A percentile compares a stretch with the other conserved stretches of the same genome.
Evolutionary conservation across 805 yeast species (phyloP).

Genomic region (Lachancea fermentati): DNA sequence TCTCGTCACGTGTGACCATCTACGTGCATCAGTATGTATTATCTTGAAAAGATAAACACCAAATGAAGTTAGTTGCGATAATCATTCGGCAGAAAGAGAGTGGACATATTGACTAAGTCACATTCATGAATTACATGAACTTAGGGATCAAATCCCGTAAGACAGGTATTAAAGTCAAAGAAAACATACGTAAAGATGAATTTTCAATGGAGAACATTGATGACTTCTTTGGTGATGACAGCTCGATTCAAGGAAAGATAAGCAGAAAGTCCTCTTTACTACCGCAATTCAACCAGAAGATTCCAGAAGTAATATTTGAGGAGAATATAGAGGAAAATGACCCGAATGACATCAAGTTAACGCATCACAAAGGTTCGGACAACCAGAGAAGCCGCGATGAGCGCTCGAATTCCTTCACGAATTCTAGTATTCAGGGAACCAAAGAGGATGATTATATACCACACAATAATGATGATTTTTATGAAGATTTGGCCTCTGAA

Average conservation of each 20-base stretch:
- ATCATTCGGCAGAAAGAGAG: background rate
- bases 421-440: no score
- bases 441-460: no score
- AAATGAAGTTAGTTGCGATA: no score
- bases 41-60: no score
- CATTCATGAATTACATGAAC: conserved; percentile 37
- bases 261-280: conserved; percentile 22
- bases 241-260: conserved; percentile 12
- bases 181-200: conserved; percentile 46
- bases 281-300: conserved; percentile 1
- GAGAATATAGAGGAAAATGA: background rate
- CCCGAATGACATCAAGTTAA: background rate
- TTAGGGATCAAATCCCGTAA: conserved; percentile 61
- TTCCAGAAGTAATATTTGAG: no score
- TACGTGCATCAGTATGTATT: no score
- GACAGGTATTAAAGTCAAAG: conserved; percentile 51
- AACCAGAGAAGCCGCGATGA: no score
- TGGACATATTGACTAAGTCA: background rate
- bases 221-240: conserved; percentile 54
- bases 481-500: background rate
- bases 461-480: background rate
- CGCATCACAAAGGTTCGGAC: background rate
- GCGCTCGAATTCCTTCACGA: no score
- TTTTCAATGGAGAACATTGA: conserved; percentile 65
- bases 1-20: background rate